Evolutionary conservation across 139 green algal species (phyloP).

Genomic region (Micractinium conductrix): DNA sequence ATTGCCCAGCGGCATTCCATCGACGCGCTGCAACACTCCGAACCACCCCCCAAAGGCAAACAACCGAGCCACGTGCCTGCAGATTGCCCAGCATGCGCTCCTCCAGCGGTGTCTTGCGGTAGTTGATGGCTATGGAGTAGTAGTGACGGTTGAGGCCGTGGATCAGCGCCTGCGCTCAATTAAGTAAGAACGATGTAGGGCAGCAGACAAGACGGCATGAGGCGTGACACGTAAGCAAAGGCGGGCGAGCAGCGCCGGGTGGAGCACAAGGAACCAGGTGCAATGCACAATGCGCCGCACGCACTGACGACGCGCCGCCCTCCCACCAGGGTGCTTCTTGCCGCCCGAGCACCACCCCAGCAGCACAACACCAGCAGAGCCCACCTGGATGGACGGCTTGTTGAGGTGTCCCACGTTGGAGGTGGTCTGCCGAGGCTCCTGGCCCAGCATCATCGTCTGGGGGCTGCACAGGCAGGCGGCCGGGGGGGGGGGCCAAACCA

Average conservation of each 20-base stretch:
- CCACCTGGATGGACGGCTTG: conserved; percentile 96
- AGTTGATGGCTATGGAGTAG: conserved; percentile 99
- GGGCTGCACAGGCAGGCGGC: conserved; percentile 48
- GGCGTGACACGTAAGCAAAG: no score
- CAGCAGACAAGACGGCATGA: not conserved
- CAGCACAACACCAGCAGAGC: not conserved
- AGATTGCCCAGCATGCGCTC: conserved; percentile 99
- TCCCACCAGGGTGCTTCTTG: no score
- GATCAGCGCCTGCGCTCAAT: conserved; percentile 94
- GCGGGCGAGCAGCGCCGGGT: no score
- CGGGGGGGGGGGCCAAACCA: no score
- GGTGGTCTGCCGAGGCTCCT: conserved; percentile 98
- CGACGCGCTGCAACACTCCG: no score
- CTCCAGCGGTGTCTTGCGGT: conserved; percentile 98
- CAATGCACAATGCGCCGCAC: no score
- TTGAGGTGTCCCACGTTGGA: conserved; percentile 98
- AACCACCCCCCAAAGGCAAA: no score
- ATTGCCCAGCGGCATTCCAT: no score
- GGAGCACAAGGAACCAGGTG: no score
- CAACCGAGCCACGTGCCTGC: conserved; percentile 41
- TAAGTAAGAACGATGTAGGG: conserved; percentile 86
- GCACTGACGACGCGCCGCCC: no score
- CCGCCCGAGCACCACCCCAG: no score
- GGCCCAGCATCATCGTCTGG: conserved; percentile 99
- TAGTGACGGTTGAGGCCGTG: conserved; percentile 99